Evolutionary conservation across 495 filamentous ascomycete genomes (phyloP), one percentile per base, ranked within the genome.

Genomic region (Xylaria cubensis): DNA sequence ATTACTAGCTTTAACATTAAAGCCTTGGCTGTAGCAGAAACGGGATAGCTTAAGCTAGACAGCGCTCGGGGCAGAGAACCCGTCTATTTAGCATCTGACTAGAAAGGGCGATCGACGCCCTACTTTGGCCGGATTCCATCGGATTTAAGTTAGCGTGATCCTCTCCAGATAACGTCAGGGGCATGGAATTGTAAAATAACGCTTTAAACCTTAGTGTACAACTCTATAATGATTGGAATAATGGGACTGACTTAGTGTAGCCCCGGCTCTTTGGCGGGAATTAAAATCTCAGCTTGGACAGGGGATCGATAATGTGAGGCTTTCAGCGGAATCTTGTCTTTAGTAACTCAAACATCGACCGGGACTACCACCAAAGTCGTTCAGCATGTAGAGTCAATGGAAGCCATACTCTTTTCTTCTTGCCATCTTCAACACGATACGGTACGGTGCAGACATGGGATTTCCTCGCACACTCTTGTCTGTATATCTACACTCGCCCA

Each of bases 181-280:
- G 34, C 29, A 36, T 61, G 58, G 58, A 10, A 4, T 21, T 5
- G 29, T 39, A 61, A 34, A 36, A 39, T 61, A 34, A 61, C 58
- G 58, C 32, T 39, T 39, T 32, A 1, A 39, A 39, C 32, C 58
- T 39, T 44, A 41, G 21, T 42, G 36, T 63, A 50, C 44, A 48
- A 48, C 19, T 48, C 17, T 21, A 21, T n/a, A 50, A 63, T 63
- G 59, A 63, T 24, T 10, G 59, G 24, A 17, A 39, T 24, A 41
- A 44, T 44, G 61, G 39, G 17, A 15, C 34, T 21, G 39, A 42
- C 39, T 42, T 42, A 42, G 39, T 42, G 39, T 63, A 26, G 61
- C 61, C 61, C 58, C 61, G 34, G 61, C 36, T 63, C 61, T 63
- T 63, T 42, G 39, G 12, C 61, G 61, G 32, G 61, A 63, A 63